phyloP scores from a whole-genome alignment of 2,329 filamentous ascomycete species.

The Cytospora paraplurivora region DNA sequence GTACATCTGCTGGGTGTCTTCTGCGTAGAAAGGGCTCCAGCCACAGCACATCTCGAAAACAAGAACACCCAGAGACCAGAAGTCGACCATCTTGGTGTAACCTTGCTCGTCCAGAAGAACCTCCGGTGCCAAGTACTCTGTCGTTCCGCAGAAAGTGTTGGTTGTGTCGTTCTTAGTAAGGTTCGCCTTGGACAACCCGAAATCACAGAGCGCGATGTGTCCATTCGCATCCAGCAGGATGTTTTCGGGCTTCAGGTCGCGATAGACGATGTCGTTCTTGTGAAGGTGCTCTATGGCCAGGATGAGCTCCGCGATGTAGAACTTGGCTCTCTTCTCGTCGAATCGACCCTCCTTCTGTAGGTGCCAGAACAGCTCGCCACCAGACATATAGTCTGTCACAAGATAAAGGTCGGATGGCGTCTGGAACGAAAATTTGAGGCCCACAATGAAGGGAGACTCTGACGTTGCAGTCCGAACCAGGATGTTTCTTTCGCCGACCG shows the following conservation, averaged over 20 bases:
- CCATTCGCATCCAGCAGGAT: constrained; percentile 96
- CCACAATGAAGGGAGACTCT: constrained; percentile 96
- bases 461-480: constrained; percentile 93
- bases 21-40: constrained; percentile 98
- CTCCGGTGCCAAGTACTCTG: constrained; percentile 94
- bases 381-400: constrained; percentile 99
- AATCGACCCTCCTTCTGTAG: constrained; percentile 96
- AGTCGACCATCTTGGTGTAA: constrained; percentile 99
- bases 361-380: constrained; percentile 98
- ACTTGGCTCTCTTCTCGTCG: constrained; percentile 91
- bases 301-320: constrained; percentile 98
- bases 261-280: constrained; percentile 96
- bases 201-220: constrained; percentile 96
- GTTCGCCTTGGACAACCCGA: constrained; percentile 96
- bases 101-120: constrained; percentile 94
- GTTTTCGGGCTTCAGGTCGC: constrained; percentile 96
- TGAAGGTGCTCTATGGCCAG: constrained; percentile 93
- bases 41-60: constrained; percentile 99
- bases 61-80: constrained; percentile 95
- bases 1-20: constrained; percentile 99
- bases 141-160: constrained; percentile 98
- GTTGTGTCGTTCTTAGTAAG: constrained; percentile 96
- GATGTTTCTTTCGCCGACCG: constrained; percentile 95
- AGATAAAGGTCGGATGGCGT: constrained; percentile 95
- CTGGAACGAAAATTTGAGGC: constrained; percentile 98